These are phyloP conservation scores for Cystofilobasidium capitatum DNA, from an alignment of 768 basidiomycete species.

Conservation along the genomic window DNA sequence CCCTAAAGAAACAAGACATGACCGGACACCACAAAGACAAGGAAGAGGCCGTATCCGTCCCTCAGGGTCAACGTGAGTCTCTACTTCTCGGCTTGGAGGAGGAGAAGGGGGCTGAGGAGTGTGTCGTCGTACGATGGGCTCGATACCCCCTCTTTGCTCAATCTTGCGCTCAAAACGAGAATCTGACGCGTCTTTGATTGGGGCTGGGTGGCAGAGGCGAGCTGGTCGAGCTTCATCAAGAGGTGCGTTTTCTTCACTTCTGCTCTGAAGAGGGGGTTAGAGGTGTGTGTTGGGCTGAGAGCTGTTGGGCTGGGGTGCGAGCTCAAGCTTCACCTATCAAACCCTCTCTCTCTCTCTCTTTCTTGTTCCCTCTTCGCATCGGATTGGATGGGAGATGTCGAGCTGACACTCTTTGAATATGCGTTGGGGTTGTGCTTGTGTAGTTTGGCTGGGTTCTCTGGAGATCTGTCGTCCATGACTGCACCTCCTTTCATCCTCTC, in stretches of 20 bases:
- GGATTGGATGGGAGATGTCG: background rate
- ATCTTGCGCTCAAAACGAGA: no score
- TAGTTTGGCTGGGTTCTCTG: conserved; percentile 28
- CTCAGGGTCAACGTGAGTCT: no score
- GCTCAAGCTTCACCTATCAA: conserved; percentile 19
- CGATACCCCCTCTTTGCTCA: no score
- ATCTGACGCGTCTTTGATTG: no score
- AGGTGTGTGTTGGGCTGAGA: no score
- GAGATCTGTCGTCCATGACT: conserved; percentile 40
- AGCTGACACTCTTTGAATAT: conserved; percentile 53
- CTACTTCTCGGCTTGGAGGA: no score
- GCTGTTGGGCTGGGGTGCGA: background rate
- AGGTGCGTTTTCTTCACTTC: conserved; percentile 48
- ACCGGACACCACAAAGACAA: no score
- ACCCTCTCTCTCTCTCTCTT: conserved; percentile 1
- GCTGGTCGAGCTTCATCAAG: conserved; percentile 87
- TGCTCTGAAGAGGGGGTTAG: no score
- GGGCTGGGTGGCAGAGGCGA: conserved; percentile 53
- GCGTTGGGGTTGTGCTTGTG: conserved; percentile 55
- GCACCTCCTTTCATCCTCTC: conserved; percentile 39
- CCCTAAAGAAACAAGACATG: no score
- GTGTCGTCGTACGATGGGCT: no score
- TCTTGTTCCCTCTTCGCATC: conserved; percentile 43
- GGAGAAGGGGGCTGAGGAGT: no score
- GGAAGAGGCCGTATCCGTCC: no score